These are phyloP conservation scores for Candida insectalens DNA, from an alignment of 805 yeast genomes.

Conservation along the genomic window DNA sequence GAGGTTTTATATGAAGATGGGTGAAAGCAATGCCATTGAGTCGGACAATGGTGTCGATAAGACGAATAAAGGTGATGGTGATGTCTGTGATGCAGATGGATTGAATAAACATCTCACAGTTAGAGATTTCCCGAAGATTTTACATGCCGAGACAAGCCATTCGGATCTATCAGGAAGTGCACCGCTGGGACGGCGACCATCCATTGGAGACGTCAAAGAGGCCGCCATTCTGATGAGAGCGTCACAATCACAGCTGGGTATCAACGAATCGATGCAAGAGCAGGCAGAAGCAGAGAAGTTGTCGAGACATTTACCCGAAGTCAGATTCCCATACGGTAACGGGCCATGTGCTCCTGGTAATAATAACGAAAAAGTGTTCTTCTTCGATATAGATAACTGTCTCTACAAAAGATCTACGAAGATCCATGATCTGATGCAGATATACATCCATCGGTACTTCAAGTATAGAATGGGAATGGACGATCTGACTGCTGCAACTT, in stretches of 20 bases:
- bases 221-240: slow-evolving; percentile 10
- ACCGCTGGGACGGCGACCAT: no score
- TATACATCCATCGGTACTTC: slow-evolving; percentile 74
- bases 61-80: no score
- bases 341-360: slow-evolving; percentile 18
- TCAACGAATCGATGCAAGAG: slow-evolving; percentile 5
- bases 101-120: no score
- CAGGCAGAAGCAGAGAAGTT: slow-evolving; percentile 8
- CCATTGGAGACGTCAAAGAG: slow-evolving; percentile 10
- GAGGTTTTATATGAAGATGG: no score
- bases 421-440: slow-evolving; percentile 84
- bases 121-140: no score
- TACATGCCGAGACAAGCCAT: no score
- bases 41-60: no score
- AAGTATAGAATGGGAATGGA: slow-evolving; percentile 48
- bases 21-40: no score
- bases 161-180: no score
- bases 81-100: no score
- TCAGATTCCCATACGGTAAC: slow-evolving; percentile 17
- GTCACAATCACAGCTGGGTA: slow-evolving; percentile 9
- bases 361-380: slow-evolving; percentile 35
- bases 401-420: slow-evolving; percentile 64
- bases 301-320: slow-evolving; percentile 17
- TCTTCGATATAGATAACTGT: slow-evolving; percentile 92
- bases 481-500: slow-evolving; percentile 62